Evolutionary conservation across 2,329 filamentous ascomycete species (phyloP).

Genomic region (Volutella citrinella): DNA sequence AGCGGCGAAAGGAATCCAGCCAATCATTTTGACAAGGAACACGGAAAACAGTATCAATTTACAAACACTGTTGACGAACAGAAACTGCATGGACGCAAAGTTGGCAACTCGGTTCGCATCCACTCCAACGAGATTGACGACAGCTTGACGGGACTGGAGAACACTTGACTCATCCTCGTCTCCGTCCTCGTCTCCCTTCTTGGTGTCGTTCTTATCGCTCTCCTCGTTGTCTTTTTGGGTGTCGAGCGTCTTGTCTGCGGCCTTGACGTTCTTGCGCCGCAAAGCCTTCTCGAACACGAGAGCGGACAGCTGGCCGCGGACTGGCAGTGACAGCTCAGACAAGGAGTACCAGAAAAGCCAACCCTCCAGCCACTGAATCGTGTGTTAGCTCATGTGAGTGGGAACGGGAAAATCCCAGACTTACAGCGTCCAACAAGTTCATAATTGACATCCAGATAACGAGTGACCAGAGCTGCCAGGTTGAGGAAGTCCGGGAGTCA

Average conservation of each 20-base stretch:
- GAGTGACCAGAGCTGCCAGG: slow-evolving; percentile 62
- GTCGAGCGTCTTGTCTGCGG: slow-evolving; percentile 50
- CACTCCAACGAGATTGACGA: slow-evolving; percentile 76
- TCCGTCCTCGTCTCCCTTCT: slow-evolving; percentile 30
- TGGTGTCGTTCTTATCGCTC: neutral
- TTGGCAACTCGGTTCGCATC: slow-evolving; percentile 68
- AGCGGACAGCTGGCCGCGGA: slow-evolving; percentile 67
- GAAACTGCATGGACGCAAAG: slow-evolving; percentile 64
- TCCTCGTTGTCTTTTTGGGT: slow-evolving; percentile 35
- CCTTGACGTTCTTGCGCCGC: slow-evolving; percentile 73
- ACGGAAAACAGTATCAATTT: slow-evolving; percentile 63
- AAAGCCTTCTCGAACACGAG: slow-evolving; percentile 76
- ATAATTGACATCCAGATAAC: slow-evolving; percentile 61
- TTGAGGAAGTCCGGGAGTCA: slow-evolving; percentile 40
- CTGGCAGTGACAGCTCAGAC: slow-evolving; percentile 59
- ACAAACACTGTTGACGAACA: slow-evolving; percentile 60
- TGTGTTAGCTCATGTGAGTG: neutral
- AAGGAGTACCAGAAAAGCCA: slow-evolving; percentile 67
- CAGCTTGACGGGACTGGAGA: slow-evolving; percentile 59
- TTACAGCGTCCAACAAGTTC: slow-evolving; percentile 50
- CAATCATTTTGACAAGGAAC: slow-evolving; percentile 68
- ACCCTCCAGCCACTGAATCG: slow-evolving; percentile 55
- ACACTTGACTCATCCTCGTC: slow-evolving; percentile 34
- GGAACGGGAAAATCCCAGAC: neutral
- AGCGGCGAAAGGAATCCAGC: slow-evolving; percentile 65